phyloP scores from a whole-genome alignment of 495 filamentous ascomycete genomes.

The Lasiosphaeria miniovina region DNA sequence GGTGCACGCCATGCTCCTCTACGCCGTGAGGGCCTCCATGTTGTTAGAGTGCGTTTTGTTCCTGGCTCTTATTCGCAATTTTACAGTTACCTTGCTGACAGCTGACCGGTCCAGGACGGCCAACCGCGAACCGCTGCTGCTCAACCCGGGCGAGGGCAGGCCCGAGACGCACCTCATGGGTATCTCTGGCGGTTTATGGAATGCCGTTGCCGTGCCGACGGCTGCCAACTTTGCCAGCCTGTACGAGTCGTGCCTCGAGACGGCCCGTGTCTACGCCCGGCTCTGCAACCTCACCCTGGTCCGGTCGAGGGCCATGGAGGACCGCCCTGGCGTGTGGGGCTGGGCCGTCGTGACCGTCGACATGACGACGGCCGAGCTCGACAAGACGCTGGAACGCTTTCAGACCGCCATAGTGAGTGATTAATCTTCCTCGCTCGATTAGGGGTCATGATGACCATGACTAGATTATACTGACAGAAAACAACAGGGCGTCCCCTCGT shows the following conservation, averaged over 20 bases:
- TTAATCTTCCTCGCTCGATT: too few species aligned
- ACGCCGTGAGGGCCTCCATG: background rate
- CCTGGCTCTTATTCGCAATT: too few species aligned
- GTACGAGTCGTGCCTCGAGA: background rate
- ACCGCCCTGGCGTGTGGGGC: background rate
- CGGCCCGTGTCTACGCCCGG: background rate
- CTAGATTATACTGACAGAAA: too few species aligned
- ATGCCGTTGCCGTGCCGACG: background rate
- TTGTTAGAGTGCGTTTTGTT: background rate
- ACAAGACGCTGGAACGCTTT: background rate
- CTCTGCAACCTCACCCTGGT: background rate
- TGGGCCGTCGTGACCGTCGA: background rate
- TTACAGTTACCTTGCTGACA: too few species aligned
- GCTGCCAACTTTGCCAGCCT: background rate
- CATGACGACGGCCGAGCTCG: background rate
- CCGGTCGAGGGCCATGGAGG: conserved; percentile 2
- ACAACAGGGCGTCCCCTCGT: background rate
- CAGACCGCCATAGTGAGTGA: background rate
- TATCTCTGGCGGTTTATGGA: background rate
- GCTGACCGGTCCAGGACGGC: too few species aligned
- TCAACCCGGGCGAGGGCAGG: background rate
- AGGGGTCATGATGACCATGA: too few species aligned
- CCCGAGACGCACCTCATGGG: background rate
- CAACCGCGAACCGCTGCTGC: too few species aligned
- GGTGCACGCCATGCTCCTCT: background rate